phyloP scores from a whole-genome alignment of 345 rosid genomes.

The Brassica carinata region DNA sequence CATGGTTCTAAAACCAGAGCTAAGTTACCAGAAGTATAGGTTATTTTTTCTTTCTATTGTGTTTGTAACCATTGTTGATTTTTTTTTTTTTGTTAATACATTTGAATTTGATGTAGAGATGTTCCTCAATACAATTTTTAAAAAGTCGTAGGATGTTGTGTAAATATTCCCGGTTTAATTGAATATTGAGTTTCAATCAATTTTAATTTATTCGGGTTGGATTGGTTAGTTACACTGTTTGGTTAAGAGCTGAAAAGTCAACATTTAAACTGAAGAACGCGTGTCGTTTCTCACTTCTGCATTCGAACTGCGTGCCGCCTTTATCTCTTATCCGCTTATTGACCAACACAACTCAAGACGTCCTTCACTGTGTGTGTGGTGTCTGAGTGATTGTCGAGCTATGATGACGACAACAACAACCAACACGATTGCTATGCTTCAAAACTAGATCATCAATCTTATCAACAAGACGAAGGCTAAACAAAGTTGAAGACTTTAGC shows the following conservation, averaged over 20 bases:
- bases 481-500: conserved; percentile 74
- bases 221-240: background rate
- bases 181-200: background rate
- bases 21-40: conserved; percentile 13
- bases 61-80: conserved; percentile 20
- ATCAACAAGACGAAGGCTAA: conserved; percentile 78
- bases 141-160: background rate
- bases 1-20: conserved; percentile 10
- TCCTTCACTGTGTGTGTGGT: conserved; percentile 1
- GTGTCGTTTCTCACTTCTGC: conserved; percentile 8
- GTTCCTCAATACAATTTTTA: conserved; percentile 2
- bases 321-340: conserved; percentile 27
- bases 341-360: conserved; percentile 15
- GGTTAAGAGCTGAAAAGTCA: background rate
- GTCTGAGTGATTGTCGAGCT: conserved; percentile 13
- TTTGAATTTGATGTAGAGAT: too few species aligned
- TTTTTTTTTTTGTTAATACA: conserved; percentile 1
- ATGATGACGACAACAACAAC: conserved; percentile 42
- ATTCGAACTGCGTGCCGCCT: conserved; percentile 22
- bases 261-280: background rate
- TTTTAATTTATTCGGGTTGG: background rate
- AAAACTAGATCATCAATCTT: conserved; percentile 60
- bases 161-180: background rate
- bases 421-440: conserved; percentile 60
- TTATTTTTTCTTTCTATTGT: background rate